Percentiles rank a stretch among this genome's conserved stretches.
Conservation (phyloP, 2,329 filamentous ascomycete genomes). For the Cordyceps farinosa region DNA sequence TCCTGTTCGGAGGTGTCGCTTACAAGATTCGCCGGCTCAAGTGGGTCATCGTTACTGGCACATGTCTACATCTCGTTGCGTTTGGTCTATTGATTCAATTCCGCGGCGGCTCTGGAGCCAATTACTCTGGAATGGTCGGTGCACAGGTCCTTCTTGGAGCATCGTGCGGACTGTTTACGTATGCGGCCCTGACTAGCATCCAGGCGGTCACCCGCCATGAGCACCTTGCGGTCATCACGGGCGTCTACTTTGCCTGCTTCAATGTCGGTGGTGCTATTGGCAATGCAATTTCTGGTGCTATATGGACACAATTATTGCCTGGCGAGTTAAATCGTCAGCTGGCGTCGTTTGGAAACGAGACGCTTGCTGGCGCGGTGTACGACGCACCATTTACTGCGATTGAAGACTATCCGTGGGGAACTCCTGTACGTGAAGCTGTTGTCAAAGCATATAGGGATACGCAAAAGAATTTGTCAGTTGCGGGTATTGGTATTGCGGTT, state of each 20-base stretch:
- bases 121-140: constrained; percentile 57
- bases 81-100: constrained; percentile 62
- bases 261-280: constrained; percentile 60
- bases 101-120: constrained; percentile 46
- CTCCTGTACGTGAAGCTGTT: constrained; percentile 40
- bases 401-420: constrained; percentile 36
- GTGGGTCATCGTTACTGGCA: constrained; percentile 57
- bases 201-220: constrained; percentile 44
- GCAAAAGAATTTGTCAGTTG: constrained; percentile 44
- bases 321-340: constrained; percentile 50
- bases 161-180: constrained; percentile 59
- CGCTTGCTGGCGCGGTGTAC: constrained; percentile 32
- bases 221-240: constrained; percentile 61
- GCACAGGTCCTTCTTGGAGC: constrained; percentile 61
- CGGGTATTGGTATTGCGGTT: constrained; percentile 46
- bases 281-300: constrained; percentile 56
- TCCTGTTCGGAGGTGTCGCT: constrained; percentile 55
- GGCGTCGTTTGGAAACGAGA: constrained; percentile 28
- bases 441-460: constrained; percentile 44
- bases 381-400: constrained; percentile 29
- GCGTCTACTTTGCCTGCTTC: constrained; percentile 58
- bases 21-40: constrained; percentile 58
- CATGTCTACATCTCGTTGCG: constrained; percentile 57
- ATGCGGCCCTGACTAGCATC: constrained; percentile 43
- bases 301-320: constrained; percentile 59